Base-by-base conservation (phyloP, 2,329 filamentous ascomycete species). In the Phyllosticta citrichinensis region DNA sequence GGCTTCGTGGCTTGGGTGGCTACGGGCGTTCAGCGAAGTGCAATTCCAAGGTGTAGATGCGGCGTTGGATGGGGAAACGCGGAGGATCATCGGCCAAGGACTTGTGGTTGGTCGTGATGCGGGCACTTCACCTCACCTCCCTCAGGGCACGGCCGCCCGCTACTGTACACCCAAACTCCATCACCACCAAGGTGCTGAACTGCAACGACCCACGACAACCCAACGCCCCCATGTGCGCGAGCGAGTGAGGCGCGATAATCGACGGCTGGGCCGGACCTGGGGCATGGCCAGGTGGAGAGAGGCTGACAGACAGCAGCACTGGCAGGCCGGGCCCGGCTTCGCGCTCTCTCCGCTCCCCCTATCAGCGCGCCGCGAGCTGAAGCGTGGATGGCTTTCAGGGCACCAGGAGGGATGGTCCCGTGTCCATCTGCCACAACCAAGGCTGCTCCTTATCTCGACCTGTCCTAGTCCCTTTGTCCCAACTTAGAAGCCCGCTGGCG, bases 341-440 rank as follows among this genome's bases (percentile, higher is more conserved):
- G 40, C 30, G 33, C 50, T 47, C 59, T 61, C 59, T 47, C 40
- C 40, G 40, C 40, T 47, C 40, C 40, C 40, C 40, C 55, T 57
- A 61, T 61, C 59, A 61, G 55, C 54, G 58, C n/a, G 40, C 58
- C 9, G 14, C 52, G 19, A 30, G 40, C 59, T 52, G 47, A 47
- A 52, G 53, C 58, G 47, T 60, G 58, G 58, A 52, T 17, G 35
- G 27, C 27, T 30, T 30, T 53, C 14, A 52, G 57, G 33, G 20
- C 47, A 52, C 52, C 47, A 22, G 56, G 54, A 22, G 56, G 54
- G 40, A 40, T 53, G 58, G 58, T 61, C 58, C 58, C 58, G 58
- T 61, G 58, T 53, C 58, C 47, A 53, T 53, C 58, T 60, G 52
- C 57, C 57, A 60, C 57, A 40, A 12, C 51, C 57, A 30, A 52